Evolutionary conservation across 2,329 filamentous ascomycete genomes (phyloP), one percentile per base, ranked within the genome.

Genomic region (Cytospora schulzeri): DNA sequence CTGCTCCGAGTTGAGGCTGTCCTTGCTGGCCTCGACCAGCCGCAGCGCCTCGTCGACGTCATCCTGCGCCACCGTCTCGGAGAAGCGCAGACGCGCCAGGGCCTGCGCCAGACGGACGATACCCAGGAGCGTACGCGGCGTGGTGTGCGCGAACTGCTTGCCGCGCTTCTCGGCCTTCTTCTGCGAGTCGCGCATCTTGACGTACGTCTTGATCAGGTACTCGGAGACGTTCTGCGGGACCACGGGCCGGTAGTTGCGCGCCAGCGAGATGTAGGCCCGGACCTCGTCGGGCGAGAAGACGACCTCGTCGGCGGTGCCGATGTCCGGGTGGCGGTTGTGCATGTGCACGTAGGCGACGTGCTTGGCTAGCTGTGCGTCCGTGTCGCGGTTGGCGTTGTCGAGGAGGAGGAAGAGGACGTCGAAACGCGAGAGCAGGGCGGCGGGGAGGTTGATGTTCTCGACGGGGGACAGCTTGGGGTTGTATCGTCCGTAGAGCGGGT

Each of bases 381-480:
- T 85, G 70, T 99, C 95, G 68, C 93, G 90, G 22, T 88, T 89
- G 2, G 95, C 94, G 45, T 92, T 97, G 80, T 99, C 95, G 65
- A 99, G 90, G 72, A 99, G 93, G 55, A 99, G 84, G 84, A 98
- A 99, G 70, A 99, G 86, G 70, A 99, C 85, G 76, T 99, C 95
- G 78, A 99, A 99, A 86, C 95, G 92, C 66, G 94, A 97, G 62
- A 99, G 86, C 24, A 99, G 87, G 24, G 95, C 95, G 22, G 95
- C 95, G n/a, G 95, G 95, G 50, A 99, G 88, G 78, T 99, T 99
- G 79, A 99, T 99, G 78, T 99, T 99, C 77, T 99, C 95, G 29
- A 99, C 93, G 0, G 95, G 95, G 0, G 94, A 97, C 71, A 99
- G 91, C 68, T 93, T 92, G 63, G 95, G 95, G 80, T 99, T 99